Evolutionary conservation across 2,329 filamentous ascomycete genomes (phyloP), one percentile per base, ranked within the genome.

Genomic region (Onygenales sp.): DNA sequence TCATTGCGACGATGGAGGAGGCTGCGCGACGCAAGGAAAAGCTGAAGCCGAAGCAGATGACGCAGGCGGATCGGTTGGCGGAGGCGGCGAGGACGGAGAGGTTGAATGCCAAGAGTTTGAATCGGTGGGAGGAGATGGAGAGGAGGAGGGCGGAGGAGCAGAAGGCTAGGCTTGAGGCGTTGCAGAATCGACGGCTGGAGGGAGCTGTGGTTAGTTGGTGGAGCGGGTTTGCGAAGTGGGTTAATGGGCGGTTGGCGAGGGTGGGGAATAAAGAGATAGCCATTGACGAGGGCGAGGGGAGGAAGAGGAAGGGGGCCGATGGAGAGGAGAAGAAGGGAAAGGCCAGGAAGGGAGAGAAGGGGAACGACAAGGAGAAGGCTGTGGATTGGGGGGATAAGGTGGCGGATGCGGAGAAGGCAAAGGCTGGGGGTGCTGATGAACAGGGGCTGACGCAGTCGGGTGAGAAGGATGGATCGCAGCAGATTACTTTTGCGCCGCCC

Each of bases 91-190:
- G 84, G 51, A 85, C 94, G 6, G 93, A 97, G 70, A 86, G 86
- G 69, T 78, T 85, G 62, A 96, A 98, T 69, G 81, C 86, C 61
- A 94, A 89, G 77, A 97, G 86, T 69, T 73, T 95, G 64, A 96
- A 92, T 65, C 80, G 89, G 53, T 97, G 92, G 91, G 91, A 97
- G 69, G 86, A 89, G 68, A 88, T 89, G 6, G 93, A 98, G 72
- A 90, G 89, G 71, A 84, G 86, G 66, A 83, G 92, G 55, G 87
- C 91, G 60, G 89, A 92, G 62, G 87, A 95, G 64, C 81, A 92
- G 57, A 81, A 83, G 58, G 86, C 84, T 42, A 92, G 87, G 71
- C 76, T 97, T 47, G 90, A 92, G 41, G 93, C 92, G 11, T 75
- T 97, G 61, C 87, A 95, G 63, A 89, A 90, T 66, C 83, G 91